Base-by-base conservation (phyloP, 768 basidiomycete species). In the Lactarius pseudohatsudake region DNA sequence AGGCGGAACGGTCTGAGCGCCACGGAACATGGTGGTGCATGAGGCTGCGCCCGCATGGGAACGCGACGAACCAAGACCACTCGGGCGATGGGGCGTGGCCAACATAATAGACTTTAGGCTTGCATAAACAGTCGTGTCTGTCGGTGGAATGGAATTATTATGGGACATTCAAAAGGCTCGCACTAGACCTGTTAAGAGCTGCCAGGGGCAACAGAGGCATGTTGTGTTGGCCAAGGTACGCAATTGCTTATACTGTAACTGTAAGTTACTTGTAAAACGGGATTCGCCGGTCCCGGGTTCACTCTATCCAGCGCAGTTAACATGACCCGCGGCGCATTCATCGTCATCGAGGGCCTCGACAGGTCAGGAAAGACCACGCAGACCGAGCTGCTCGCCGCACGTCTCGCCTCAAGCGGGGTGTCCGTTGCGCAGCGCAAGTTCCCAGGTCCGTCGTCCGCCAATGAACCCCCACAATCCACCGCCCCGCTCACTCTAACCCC, bases 301-400 rank as follows among this genome's bases (percentile, higher is more conserved):
- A 7, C 22, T 26, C 22, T 22, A 50, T 36, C 30, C n/a, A 32
- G 15, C 3, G 16, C 55, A 9, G 4, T 16, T 26, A 55, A 57
- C 54, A 69, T 69, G 68, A 11, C 40, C 30, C 82, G 90, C 18
- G 92, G 92, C 0, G 83, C 90, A 8, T 95, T 98, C 78, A 90
- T 98, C 74, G 95, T 94, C 43, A 82, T 98, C 59, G 96, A 98
- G 77, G 97, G 96, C 16, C 86, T 98, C n/a, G 96, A 98, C 75
- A 82, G 91, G 67, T 94, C 92, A 0, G 97, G 97, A 18, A 98
- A 98, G 76, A 91, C 90, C 38, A 99, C 95, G 0, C 96, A 98
- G 74, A 87, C 88, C 0, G 78, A 82, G 0, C 77, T 79, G 20
- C 85, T 97, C 36, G 80, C 84, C 47, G 74, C 81, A 0, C 81